Evolutionary conservation across 768 basidiomycete genomes (phyloP).

Genomic region (Cystobasidium tubakii): DNA sequence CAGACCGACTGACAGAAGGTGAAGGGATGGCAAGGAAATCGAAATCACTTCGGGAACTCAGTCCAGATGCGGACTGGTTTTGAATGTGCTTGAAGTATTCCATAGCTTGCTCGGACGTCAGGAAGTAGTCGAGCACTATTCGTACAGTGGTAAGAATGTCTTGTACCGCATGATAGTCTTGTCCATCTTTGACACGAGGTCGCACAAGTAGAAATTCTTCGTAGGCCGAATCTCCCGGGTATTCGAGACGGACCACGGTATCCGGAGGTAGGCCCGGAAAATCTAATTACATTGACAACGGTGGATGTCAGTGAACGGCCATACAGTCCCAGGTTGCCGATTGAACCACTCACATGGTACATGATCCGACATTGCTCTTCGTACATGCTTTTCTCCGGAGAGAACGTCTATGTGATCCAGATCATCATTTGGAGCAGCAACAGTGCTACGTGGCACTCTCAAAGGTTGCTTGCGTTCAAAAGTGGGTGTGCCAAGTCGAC

Average conservation of each 20-base stretch:
- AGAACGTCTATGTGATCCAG: neutral
- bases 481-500: constrained; percentile 14
- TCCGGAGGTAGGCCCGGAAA: constrained; percentile 10
- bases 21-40: neutral
- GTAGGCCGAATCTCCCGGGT: constrained; percentile 34
- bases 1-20: neutral
- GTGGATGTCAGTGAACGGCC: no score
- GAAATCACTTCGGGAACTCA: neutral
- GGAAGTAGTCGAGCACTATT: constrained; percentile 40
- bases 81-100: constrained; percentile 40
- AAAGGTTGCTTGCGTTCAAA: constrained; percentile 3
- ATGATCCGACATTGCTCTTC: neutral
- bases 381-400: constrained; percentile 14
- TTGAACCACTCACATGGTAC: constrained; percentile 7
- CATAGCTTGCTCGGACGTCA: constrained; percentile 42
- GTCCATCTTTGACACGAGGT: constrained; percentile 16
- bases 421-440: constrained; percentile 17
- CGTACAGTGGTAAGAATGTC: constrained; percentile 42
- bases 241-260: constrained; percentile 38
- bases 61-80: constrained; percentile 16
- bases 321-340: no score
- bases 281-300: neutral
- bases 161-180: constrained; percentile 45
- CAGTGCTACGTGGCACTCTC: neutral
- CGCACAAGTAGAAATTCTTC: constrained; percentile 37